phyloP scores from a whole-genome alignment of 2,329 filamentous ascomycete species.

The Aspergillus aculeatus region DNA sequence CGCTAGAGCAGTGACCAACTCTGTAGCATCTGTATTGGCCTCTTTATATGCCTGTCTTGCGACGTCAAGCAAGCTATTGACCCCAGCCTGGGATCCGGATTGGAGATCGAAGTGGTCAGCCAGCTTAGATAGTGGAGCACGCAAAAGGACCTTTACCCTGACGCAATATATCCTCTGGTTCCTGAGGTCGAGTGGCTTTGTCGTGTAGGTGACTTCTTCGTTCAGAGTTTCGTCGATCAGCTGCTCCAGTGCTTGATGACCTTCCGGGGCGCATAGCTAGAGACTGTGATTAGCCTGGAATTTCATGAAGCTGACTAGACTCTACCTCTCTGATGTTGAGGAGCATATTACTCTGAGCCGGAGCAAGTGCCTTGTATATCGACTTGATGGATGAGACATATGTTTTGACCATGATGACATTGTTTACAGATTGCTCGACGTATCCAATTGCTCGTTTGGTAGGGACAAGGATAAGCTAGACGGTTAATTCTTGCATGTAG shows the following conservation, averaged over 20 bases:
- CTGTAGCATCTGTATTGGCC: conserved; percentile 72
- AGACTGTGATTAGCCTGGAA: conserved; percentile 5
- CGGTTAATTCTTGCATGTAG: conserved; percentile 14
- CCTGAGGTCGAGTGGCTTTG: conserved; percentile 75
- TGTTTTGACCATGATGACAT: conserved; percentile 81
- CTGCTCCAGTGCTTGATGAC: conserved; percentile 59
- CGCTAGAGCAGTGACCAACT: conserved; percentile 67
- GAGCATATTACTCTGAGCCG: conserved; percentile 64
- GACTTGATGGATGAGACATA: conserved; percentile 69
- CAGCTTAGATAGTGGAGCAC: too few relatives aligned
- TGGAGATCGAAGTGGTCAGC: conserved; percentile 7
- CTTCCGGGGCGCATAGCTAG: conserved; percentile 63
- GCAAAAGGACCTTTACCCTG: conserved; percentile 52
- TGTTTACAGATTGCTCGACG: conserved; percentile 79
- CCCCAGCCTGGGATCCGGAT: conserved; percentile 59
- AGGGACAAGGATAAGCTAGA: conserved; percentile 73
- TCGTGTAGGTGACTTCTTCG: conserved; percentile 74
- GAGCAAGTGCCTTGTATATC: conserved; percentile 66
- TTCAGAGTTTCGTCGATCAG: conserved; percentile 73
- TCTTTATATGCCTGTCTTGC: conserved; percentile 89
- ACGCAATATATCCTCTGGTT: conserved; percentile 91
- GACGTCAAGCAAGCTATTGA: conserved; percentile 84
- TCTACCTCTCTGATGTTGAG: conserved; percentile 62
- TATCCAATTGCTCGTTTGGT: conserved; percentile 63
- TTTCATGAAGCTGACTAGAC: not conserved